Evolutionary conservation across 2,329 filamentous ascomycete species (phyloP), one percentile per base, ranked within the genome.

Genomic region (Chaetomium olivaceum): DNA sequence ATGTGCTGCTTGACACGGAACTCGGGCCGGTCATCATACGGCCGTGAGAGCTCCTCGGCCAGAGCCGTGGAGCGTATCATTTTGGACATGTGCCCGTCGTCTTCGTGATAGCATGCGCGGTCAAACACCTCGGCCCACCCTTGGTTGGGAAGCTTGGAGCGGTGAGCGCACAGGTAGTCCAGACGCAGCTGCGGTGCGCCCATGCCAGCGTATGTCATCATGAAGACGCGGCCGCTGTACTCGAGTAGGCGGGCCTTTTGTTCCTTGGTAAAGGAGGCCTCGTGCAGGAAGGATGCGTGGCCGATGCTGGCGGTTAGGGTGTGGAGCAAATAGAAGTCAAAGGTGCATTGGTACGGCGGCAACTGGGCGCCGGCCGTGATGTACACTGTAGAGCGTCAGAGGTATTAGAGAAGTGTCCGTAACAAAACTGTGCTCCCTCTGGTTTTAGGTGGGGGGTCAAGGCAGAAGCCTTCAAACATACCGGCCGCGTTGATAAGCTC

Each of bases 11-110:
- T 50, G 46, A 50, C 46, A 19, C 46, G 46, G 46, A 50, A 50
- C 46, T 50, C 46, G 23, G 46, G n/a, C 19, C 46, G 19, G n/a
- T 50, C 19, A 12, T 50, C 46, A 12, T 50, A 50, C 3, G 46
- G 46, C 19, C 19, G 1, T 19, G 46, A 50, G 46, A 50, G 46
- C 23, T 23, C 46, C 19, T 50, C 46, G n/a, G 46, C 16, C 46
- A 50, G 46, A 19, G 46, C 46, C 46, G 46, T 50, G 46, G 46
- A 50, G n/a, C 46, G 46, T 50, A 50, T 50, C 46, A 50, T 50
- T 19, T 50, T 50, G 46, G 46, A 50, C 46, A 50, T 50, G 46
- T 50, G 46, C 46, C 46, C 46, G 46, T 50, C 46, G 46, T 50
- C 46, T 14, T 50, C 46, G 46, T 50, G 46, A 19, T 50, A 50